Base-by-base conservation (phyloP, 1,284 basidiomycete genomes). In the Neonothopanus nambi region DNA sequence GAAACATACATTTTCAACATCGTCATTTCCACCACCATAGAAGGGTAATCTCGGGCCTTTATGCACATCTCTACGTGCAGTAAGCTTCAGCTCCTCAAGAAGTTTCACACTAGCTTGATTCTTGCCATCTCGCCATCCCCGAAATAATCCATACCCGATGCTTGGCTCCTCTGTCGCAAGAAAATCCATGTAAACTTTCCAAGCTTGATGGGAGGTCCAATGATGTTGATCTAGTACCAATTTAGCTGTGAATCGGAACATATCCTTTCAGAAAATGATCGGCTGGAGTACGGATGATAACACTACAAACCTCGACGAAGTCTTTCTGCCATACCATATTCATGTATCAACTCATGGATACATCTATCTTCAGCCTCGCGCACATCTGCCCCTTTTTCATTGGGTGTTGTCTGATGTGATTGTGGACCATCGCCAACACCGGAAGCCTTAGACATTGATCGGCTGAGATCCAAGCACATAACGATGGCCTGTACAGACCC, bases 401-500 rank as follows among this genome's bases (percentile, higher is more conserved):
- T 24, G 15, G 40, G 13, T 9, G 20, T 33, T 21, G 28, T 45
- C 37, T 13, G 46, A 12, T 48, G 36, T n/a, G n/a, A n/a, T 20
- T 18, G 48, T 30, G 40, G 53, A 41, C 21, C 18, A 35, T 37
- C 56, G 23, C 30, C 42, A 23, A 59, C 55, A 23, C 60, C 60
- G 28, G 52, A 64, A 17, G 28, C 37, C 11, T 56, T 35, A 38
- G 58, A 61, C 63, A 64, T 64, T 1, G 63, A 65, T 39, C 61
- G 46, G 41, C 61, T 63, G 11, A 66, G 55, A 43, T 67, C 65
- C 2, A 67, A 52, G 39, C 65, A 67, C 5, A 67, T 39, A 17
- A 67, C 51, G 43, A 67, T 63, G 0, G 65, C 65, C 65, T 67
- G 33, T 17, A 24, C 30, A 17, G 35, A 48, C 17, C 21, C 40